Conservation (phyloP, 495 filamentous ascomycete genomes). For the Rhizodiscina lignyota region DNA sequence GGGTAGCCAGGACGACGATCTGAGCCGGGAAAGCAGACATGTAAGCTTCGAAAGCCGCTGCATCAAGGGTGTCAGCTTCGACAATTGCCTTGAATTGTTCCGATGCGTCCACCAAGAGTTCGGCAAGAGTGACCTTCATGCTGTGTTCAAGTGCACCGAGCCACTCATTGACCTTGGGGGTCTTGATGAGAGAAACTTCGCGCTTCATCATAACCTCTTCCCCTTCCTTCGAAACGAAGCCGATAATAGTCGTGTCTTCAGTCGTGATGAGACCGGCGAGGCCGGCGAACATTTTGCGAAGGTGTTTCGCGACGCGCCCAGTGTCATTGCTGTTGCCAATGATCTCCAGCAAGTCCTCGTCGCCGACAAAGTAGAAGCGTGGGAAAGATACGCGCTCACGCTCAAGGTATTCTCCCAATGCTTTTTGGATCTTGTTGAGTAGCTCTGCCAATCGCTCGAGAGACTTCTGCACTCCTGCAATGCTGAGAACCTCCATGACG, state of each 20-base stretch:
- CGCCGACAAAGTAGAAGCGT: conserved; percentile 97
- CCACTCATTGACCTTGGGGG: conserved; percentile 96
- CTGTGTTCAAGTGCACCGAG: conserved; percentile 73
- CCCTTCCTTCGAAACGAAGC: conserved; percentile 90
- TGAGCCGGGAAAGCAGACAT: conserved; percentile 75
- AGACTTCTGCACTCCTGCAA: conserved; percentile 87
- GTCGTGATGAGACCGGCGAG: conserved; percentile 65
- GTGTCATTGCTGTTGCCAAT: conserved; percentile 99
- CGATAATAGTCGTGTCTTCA: conserved; percentile 76
- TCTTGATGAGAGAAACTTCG: conserved; percentile 80
- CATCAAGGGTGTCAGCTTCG: conserved; percentile 44
- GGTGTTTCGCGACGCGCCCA: conserved; percentile 86
- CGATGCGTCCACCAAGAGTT: conserved; percentile 73
- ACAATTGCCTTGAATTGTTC: conserved; percentile 62
- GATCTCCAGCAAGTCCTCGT: conserved; percentile 97
- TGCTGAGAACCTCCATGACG: conserved; percentile 87
- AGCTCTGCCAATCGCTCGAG: conserved; percentile 86
- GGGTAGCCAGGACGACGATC: conserved; percentile 89
- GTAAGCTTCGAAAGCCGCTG: conserved; percentile 52
- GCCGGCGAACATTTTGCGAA: conserved; percentile 99
- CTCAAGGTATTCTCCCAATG: conserved; percentile 94
- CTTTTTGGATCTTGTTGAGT: conserved; percentile 98
- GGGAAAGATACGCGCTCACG: conserved; percentile 94
- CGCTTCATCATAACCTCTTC: conserved; percentile 78
- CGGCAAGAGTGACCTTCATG: conserved; percentile 88